Percentiles rank a stretch among this genome's conserved stretches.
phyloP scores from a whole-genome alignment of 805 yeast genomes.

The Babjeviella inositovora region DNA sequence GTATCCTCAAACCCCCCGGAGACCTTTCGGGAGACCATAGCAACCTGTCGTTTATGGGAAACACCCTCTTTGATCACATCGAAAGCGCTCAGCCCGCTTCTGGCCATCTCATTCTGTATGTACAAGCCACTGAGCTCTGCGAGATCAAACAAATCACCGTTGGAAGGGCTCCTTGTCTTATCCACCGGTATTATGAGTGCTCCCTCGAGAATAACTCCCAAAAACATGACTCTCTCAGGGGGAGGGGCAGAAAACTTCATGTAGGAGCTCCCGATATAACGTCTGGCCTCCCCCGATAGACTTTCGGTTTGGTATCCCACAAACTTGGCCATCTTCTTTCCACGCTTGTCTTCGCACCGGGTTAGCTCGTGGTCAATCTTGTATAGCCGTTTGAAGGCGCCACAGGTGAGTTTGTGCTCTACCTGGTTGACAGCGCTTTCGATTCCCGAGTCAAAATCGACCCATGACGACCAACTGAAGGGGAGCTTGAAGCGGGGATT shows the following conservation, averaged over 20 bases:
- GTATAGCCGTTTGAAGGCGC: constrained; percentile 4
- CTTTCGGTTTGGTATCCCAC: constrained; percentile 7
- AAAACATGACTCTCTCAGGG: constrained; percentile 13
- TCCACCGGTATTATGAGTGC: constrained; percentile 10
- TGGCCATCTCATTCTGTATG: constrained; percentile 5
- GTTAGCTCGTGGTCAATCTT: constrained; percentile 1
- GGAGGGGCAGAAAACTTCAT: constrained; percentile 11
- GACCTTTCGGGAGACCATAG: background rate
- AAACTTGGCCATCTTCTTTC: constrained; percentile 8
- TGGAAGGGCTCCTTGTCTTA: constrained; percentile 3
- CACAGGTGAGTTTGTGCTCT: constrained; percentile 5
- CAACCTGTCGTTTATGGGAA: no score
- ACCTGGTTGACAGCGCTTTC: constrained; percentile 3
- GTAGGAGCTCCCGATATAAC: constrained; percentile 15
- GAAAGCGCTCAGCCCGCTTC: constrained; percentile 5
- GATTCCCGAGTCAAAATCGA: constrained; percentile 8
- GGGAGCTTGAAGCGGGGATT: constrained; percentile 10
- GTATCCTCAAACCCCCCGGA: background rate
- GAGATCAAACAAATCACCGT: no score
- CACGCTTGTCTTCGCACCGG: constrained; percentile 2
- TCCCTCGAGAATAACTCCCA: constrained; percentile 11
- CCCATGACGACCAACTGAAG: constrained; percentile 15
- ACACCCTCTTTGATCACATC: no score
- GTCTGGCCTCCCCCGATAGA: constrained; percentile 12
- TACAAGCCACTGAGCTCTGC: constrained; percentile 4